These are phyloP conservation scores for Myxozyma kluyveri DNA, from an alignment of 805 yeast genomes.

Conservation along the genomic window DNA sequence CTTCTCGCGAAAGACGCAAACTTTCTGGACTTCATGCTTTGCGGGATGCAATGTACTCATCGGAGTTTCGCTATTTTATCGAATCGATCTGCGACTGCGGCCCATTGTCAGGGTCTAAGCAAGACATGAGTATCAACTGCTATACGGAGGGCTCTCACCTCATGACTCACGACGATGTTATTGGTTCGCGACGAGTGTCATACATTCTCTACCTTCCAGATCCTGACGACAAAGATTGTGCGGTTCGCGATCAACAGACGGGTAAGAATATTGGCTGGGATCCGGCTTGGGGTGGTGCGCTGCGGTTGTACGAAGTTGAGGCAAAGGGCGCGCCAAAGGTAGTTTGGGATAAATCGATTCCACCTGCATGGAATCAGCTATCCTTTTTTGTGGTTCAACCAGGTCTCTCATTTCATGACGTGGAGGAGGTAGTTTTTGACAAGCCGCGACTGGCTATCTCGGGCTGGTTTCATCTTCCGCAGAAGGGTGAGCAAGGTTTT, in stretches of 20 bases:
- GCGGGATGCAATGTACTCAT: conserved; percentile 83
- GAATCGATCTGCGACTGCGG: conserved; percentile 83
- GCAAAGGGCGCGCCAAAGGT: conserved; percentile 86
- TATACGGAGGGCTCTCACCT: conserved; percentile 92
- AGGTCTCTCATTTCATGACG: conserved; percentile 95
- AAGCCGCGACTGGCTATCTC: conserved; percentile 88
- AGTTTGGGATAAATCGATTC: conserved; percentile 64
- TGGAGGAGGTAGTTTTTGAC: conserved; percentile 91
- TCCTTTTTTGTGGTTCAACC: conserved; percentile 96
- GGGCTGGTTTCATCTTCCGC: conserved; percentile 99
- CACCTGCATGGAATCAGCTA: conserved; percentile 93
- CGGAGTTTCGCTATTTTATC: conserved; percentile 75
- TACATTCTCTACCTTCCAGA: conserved; percentile 91
- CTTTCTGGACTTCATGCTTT: conserved; percentile 74
- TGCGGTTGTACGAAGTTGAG: conserved; percentile 80
- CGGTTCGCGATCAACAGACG: background rate
- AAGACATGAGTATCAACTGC: conserved; percentile 89
- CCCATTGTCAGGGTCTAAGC: conserved; percentile 80
- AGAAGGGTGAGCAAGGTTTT: conserved; percentile 82
- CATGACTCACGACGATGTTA: conserved; percentile 94
- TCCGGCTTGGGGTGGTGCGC: conserved; percentile 88
- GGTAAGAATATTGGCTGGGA: conserved; percentile 55
- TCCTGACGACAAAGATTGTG: conserved; percentile 58
- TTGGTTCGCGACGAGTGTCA: conserved; percentile 90
- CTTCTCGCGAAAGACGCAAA: conserved; percentile 67